Conservation (phyloP, 179 eudicot genomes). For the Nepenthes alata region DNA sequence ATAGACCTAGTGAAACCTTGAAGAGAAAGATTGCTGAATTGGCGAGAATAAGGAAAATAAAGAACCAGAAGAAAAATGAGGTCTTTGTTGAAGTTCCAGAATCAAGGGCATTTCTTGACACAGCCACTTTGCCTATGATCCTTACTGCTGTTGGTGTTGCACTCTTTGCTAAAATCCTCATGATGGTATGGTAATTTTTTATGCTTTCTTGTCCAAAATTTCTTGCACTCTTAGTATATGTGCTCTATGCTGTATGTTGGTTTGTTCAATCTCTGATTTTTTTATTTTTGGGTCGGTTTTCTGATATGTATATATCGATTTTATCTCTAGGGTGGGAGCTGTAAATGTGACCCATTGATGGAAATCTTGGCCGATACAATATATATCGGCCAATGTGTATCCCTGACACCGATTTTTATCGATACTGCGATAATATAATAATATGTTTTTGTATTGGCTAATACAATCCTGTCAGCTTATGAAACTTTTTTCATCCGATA, state of each 20-base stretch:
- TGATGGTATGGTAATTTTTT: constrained; percentile 41
- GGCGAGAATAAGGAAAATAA: constrained; percentile 45
- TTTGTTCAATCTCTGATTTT: background rate
- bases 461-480: too few species aligned
- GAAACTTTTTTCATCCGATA: too few species aligned
- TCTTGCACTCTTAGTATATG: background rate
- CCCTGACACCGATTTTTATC: too few species aligned
- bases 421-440: too few species aligned
- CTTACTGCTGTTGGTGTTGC: constrained; percentile 68
- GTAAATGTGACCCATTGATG: too few species aligned
- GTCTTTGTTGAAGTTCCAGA: constrained; percentile 70
- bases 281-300: background rate
- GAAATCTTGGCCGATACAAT: too few species aligned
- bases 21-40: constrained; percentile 51
- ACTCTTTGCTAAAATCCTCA: constrained; percentile 57
- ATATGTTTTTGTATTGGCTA: too few species aligned
- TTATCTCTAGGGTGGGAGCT: too few species aligned
- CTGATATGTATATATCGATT: too few species aligned
- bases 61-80: constrained; percentile 38
- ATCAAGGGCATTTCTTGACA: constrained; percentile 51
- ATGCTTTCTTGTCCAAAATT: background rate
- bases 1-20: constrained; percentile 51
- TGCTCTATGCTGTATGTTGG: background rate
- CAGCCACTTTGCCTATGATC: constrained; percentile 66
- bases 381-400: too few species aligned